Base-by-base conservation (phyloP, 768 basidiomycete genomes). In the Termitomyces sp. region DNA sequence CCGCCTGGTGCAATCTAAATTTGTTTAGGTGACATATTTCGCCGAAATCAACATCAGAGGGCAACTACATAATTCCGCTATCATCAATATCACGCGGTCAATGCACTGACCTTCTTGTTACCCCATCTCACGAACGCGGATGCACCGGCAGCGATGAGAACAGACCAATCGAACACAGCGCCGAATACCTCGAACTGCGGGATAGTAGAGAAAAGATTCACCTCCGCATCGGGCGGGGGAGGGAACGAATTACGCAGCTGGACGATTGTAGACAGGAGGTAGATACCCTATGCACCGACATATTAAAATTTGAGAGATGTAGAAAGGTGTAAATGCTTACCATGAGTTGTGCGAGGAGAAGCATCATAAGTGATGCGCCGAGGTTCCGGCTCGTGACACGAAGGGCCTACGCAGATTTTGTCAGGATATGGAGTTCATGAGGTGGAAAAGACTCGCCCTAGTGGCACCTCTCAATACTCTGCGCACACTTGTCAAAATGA, bases 161-260 rank as follows among this genome's bases (percentile, higher is more conserved):
- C 90, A 20, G 84, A 73, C 74, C 81, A 82, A 66, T 92, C 89
- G 63, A 91, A 92, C 35, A 90, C 71, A 3, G 81, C 71, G 16
- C 86, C 87, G 60, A 91, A 91, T 15, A 88, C 75, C 58, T 87
- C 81, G 58, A 85, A 91, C 41, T 79, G 78, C 0, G 90, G 90
- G 23, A 92, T 80, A 3, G 85, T 86, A 15, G 82, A 70, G 63
- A 92, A 90, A 23, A 91, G 71, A 60, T 87, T 88, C 16, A 16
- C 50, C 5, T 56, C 44, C 46, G 43, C 40, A 22, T 60, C 41
- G 2, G 77, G 67, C 1, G 84, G 81, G 0, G 84, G 84, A 2
- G 91, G 91, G 67, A 94, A 91, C 11, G 86, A 85, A 25, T 85
- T 84, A 38, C 91, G 86, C 43, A 94, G 76, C 66, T 94, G 91